Evolutionary conservation across 768 basidiomycete genomes (phyloP), one percentile per base, ranked within the genome.

Genomic region (Boletellus ananiceps): DNA sequence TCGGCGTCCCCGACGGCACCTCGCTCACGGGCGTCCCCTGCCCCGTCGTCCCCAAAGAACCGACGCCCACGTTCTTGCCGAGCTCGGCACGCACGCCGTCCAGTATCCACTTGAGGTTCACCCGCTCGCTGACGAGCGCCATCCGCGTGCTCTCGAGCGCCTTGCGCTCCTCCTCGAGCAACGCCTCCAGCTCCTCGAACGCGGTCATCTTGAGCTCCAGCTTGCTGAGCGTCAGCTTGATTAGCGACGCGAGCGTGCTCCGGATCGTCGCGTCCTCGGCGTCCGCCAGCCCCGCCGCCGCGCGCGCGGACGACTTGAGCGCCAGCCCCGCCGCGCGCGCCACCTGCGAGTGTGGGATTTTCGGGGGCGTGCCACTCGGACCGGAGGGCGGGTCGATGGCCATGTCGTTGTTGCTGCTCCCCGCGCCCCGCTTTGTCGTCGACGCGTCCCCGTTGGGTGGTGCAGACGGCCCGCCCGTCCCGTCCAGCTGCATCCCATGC

Each of bases 121-220:
- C 65, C 45, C 92, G 79, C 63, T 98, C 95, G 59, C 78, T 84
- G 46, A 90, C 82, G 36, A 98, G 71, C 34, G 82, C 78, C 70
- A 90, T 76, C 47, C 89, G 79, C 18, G 87, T 83, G 40, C 83
- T 82, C 74, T 99, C 96, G 38, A 99, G 69, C 32, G 81, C 74
- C 53, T 86, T 79, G 48, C 93, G 79, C 69, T 99, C 96, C 45
- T 91, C 86, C 65, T 98, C 96, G 44, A 99, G 73, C 8, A 93
- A 72, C 41, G 88, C 86, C 65, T 99, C 96, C 49, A 99, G 74
- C 66, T 91, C 86, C 65, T 97, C 96, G 61, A 98, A 97, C 66
- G 94, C 90, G 2, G 80, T 71, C 83, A 93, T 89, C 76, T 99
- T 98, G 46, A 95, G 74, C 62, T 97, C 94, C 33, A 98, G 82